phyloP scores from a whole-genome alignment of 1,284 basidiomycete genomes.

The Prillingera fragicola region DNA sequence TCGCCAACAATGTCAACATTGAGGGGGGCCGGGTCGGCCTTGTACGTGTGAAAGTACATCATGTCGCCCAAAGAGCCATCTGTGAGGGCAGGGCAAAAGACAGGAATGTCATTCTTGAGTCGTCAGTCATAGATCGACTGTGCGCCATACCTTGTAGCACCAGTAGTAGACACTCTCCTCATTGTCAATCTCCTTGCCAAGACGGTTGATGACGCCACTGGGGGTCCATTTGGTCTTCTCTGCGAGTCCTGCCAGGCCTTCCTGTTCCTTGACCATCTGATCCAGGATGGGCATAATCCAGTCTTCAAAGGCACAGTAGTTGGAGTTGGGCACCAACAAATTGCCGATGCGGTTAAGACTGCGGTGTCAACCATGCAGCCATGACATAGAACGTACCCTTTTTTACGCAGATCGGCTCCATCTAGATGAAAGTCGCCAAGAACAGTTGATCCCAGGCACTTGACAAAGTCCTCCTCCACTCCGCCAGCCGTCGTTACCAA shows the following conservation, averaged over 20 bases:
- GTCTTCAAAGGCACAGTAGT: slow-evolving; percentile 99
- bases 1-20: slow-evolving; percentile 91
- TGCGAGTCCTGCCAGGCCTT: no score
- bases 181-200: slow-evolving; percentile 93
- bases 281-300: slow-evolving; percentile 96
- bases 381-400: slow-evolving; percentile 53
- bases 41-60: slow-evolving; percentile 98
- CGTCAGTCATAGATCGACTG: slow-evolving; percentile 1
- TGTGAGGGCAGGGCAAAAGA: slow-evolving; percentile 96
- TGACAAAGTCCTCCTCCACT: slow-evolving; percentile 98
- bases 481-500: slow-evolving; percentile 97
- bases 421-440: slow-evolving; percentile 89
- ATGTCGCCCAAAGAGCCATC: slow-evolving; percentile 98
- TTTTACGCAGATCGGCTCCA: slow-evolving; percentile 76
- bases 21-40: slow-evolving; percentile 68
- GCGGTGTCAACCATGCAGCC: not conserved
- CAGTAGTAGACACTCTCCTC: slow-evolving; percentile 98
- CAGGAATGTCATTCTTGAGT: slow-evolving; percentile 86
- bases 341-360: slow-evolving; percentile 96
- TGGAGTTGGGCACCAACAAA: slow-evolving; percentile 93
- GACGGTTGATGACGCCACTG: slow-evolving; percentile 81
- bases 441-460: slow-evolving; percentile 93
- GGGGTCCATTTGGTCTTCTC: slow-evolving; percentile 66
- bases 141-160: slow-evolving; percentile 78
- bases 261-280: slow-evolving; percentile 82